Evolutionary conservation across 2,329 filamentous ascomycete species (phyloP).

Genomic region (Emergomyces pasteurianus): DNA sequence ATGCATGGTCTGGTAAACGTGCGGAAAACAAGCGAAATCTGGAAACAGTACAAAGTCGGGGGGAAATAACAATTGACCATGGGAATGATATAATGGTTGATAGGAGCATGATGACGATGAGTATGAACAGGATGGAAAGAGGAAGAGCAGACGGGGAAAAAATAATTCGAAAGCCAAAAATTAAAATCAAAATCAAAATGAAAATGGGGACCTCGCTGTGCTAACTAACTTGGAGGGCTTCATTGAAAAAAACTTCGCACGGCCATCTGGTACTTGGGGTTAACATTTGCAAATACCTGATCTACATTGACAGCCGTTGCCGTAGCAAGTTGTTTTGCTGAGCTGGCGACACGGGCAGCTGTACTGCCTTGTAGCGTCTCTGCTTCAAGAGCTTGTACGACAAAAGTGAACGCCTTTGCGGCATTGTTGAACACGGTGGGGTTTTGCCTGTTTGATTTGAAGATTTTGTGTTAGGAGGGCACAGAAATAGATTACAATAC

Average conservation of each 20-base stretch:
- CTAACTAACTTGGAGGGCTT: background rate
- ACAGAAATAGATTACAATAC: background rate
- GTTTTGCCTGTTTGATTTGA: slow-evolving; percentile 56
- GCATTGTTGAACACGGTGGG: slow-evolving; percentile 67
- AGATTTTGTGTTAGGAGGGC: slow-evolving; percentile 5
- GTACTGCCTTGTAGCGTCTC: slow-evolving; percentile 81
- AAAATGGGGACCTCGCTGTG: background rate
- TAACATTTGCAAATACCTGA: slow-evolving; percentile 62
- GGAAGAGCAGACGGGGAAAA: background rate
- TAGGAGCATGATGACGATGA: background rate
- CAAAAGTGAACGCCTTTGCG: slow-evolving; percentile 68
- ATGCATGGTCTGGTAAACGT: background rate
- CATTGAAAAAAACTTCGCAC: slow-evolving; percentile 70
- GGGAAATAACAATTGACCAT: background rate
- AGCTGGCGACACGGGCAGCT: slow-evolving; percentile 60
- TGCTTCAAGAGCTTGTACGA: slow-evolving; percentile 79
- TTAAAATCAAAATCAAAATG: background rate
- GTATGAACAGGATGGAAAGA: background rate
- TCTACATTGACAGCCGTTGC: slow-evolving; percentile 63
- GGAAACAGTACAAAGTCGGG: background rate
- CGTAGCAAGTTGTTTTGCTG: slow-evolving; percentile 66
- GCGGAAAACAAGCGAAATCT: background rate
- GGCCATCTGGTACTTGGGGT: slow-evolving; percentile 66
- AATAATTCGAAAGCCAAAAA: background rate
- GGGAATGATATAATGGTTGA: background rate